phyloP scores from a whole-genome alignment of 495 filamentous ascomycete species.

The Aspergillus ostianus region DNA sequence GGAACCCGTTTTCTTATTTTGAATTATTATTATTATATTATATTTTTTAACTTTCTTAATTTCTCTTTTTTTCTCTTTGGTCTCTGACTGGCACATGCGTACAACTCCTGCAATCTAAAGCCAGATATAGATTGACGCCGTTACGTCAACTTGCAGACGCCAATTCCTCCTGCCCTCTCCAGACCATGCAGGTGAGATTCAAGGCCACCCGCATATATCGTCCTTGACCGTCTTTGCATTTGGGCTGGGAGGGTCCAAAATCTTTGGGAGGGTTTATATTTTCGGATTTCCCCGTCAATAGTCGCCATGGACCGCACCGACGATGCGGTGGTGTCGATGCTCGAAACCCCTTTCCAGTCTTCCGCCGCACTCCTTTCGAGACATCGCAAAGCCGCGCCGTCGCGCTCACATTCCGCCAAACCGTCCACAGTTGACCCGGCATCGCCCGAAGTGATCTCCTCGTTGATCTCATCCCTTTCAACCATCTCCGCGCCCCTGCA shows the following conservation, averaged over 20 bases:
- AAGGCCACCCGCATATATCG: constrained; percentile 24
- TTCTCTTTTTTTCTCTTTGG: neutral
- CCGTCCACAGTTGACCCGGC: constrained; percentile 50
- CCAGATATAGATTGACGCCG: constrained; percentile 22
- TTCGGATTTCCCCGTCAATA: constrained; percentile 16
- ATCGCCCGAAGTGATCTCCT: constrained; percentile 91
- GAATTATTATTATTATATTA: neutral
- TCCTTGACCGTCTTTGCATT: constrained; percentile 20
- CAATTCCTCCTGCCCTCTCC: constrained; percentile 19
- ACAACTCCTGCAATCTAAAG: constrained; percentile 11
- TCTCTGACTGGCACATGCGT: constrained; percentile 17
- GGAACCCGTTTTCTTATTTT: too few relatives aligned
- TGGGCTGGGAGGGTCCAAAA: constrained; percentile 10
- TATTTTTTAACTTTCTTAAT: neutral
- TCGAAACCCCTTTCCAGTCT: constrained; percentile 34
- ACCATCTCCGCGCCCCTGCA: constrained; percentile 76
- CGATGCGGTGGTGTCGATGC: constrained; percentile 20
- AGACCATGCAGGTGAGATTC: constrained; percentile 27
- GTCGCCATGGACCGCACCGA: constrained; percentile 40
- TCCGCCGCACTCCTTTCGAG: constrained; percentile 25
- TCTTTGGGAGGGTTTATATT: constrained; percentile 9
- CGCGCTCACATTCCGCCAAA: constrained; percentile 30
- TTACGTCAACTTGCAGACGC: constrained; percentile 18
- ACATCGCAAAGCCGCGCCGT: constrained; percentile 42
- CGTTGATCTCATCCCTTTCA: constrained; percentile 87